Evolutionary conservation across 2,329 filamentous ascomycete genomes (phyloP).

Genomic region (Pseudopyrenochaeta lycopersici): DNA sequence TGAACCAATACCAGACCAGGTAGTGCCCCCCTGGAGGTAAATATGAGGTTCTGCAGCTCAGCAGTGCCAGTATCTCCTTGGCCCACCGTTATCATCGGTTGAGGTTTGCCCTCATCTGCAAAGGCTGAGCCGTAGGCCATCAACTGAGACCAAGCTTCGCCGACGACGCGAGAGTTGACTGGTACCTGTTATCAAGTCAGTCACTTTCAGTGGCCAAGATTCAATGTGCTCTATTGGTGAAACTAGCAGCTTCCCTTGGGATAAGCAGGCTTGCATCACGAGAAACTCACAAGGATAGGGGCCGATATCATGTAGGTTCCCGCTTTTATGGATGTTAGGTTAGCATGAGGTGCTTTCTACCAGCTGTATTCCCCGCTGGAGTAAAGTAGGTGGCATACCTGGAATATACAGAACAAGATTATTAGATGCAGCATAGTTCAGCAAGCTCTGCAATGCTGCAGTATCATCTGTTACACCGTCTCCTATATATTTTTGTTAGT

Average conservation of each 20-base stretch:
- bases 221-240: too few relatives aligned
- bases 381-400: too few relatives aligned
- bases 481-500: constrained; percentile 54
- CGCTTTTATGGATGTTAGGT: constrained; percentile 14
- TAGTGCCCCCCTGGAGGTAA: constrained; percentile 61
- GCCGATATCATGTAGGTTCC: constrained; percentile 26
- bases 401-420: too few relatives aligned
- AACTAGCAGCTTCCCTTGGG: too few relatives aligned
- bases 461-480: constrained; percentile 85
- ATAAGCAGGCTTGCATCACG: too few relatives aligned
- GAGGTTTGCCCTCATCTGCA: constrained; percentile 18
- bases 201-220: too few relatives aligned
- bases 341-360: constrained; percentile 30
- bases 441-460: constrained; percentile 73
- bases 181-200: constrained; percentile 1
- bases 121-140: constrained; percentile 22
- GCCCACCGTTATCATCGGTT: constrained; percentile 25
- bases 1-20: constrained; percentile 74
- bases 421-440: constrained; percentile 65
- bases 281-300: constrained; percentile 17
- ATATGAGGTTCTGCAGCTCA: constrained; percentile 30
- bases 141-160: constrained; percentile 25
- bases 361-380: too few relatives aligned
- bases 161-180: constrained; percentile 17
- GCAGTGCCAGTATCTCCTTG: constrained; percentile 24